Base-by-base conservation (phyloP, 2,329 filamentous ascomycete species). In the Pezicula rhizophila region DNA sequence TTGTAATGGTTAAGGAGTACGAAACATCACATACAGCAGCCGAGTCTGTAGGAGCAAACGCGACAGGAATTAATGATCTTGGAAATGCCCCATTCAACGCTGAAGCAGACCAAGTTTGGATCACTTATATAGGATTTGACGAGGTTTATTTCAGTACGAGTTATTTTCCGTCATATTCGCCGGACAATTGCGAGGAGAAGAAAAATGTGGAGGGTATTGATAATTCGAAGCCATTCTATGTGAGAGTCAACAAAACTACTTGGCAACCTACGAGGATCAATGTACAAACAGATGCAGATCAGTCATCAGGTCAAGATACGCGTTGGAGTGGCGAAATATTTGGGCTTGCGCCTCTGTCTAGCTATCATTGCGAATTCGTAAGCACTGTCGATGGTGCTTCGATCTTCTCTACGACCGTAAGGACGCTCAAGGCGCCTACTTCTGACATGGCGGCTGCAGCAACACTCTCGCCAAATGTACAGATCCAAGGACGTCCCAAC, bases 1-100 rank as follows among this genome's bases (percentile, higher is more conserved):
- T 96, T 65, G 92, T 93, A 60, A 89, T 96, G 70, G 84, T 95
- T 64, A 93, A 95, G 71, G 91, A 90, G 68, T 88, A 89, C 60
- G 86, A 90, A 69, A 80, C 95, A 65, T 92, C 87, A 57, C 83
- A 87, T 65, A 82, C 84, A 50, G 79, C 85, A 52, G 80, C 80
- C 48, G 87, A 90, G 68, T 85, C 83, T 45, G 81, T 79, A 28
- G 85, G 85, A 61, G 83, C 86, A 57, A 85, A 87, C 64, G 82
- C 83, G 59, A 88, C 83, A 62, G 85, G 89, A 62, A 82, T 85
- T 64, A 84, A 89, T 69, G 85, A 88, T 68, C 76, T 89, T 64
- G 85, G 84, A 57, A 87, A 87, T 64, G 84, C 85, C 52, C 80
- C 86, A 46, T 89, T 87, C 67, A 80, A 84, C 67, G 73, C 75